Evolutionary conservation across 805 yeast species (phyloP), one percentile per base, ranked within the genome.

Genomic region (Monosporozyma aquatica): DNA sequence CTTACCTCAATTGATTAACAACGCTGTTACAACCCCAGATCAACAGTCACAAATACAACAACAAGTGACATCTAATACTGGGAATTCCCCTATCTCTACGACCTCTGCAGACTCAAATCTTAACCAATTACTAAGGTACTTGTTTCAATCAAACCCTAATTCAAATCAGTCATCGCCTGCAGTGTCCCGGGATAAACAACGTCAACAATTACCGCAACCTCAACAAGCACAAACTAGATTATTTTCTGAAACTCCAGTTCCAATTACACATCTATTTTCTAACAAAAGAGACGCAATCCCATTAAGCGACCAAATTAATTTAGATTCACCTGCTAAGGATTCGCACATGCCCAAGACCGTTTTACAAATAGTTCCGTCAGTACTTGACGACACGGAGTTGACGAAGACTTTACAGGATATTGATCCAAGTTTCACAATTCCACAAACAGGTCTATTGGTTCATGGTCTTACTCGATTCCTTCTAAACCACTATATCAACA

Each of bases 391-490:
- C 24, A 38, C 48, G 3, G 38, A 47, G 1, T 38, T 53, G 3
- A 46, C 52, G 27, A 45, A 43, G 15, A 18, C 37, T 10, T 42
- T 51, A 4, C 40, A 37, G 13, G 37, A 37, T 18, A 35, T 37
- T 13, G 46, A 47, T 27, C 40, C 55, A 47, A 59, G 51, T 55
- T 63, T 54, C 46, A 57, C 47, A n/a, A 54, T 82, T 3, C 85
- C 87, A 1, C 69, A 73, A 1, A 72, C 80, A 0, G 82, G 87
- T 0, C 55, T 82, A 33, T 73, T 71, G 45, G 76, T 81, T 2
- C 76, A 76, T 49, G 85, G 94, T 1, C 67, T 84, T 51, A 76
- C 94, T 0, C 62, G 92, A 36, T 83, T 79, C 55, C 64, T 87
- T 32, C 64, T 87, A 38, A 78, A 79, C 47, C 78, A 87, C 55